Evolutionary conservation across 768 basidiomycete species (phyloP).

Genomic region (Podaxis rugospora): DNA sequence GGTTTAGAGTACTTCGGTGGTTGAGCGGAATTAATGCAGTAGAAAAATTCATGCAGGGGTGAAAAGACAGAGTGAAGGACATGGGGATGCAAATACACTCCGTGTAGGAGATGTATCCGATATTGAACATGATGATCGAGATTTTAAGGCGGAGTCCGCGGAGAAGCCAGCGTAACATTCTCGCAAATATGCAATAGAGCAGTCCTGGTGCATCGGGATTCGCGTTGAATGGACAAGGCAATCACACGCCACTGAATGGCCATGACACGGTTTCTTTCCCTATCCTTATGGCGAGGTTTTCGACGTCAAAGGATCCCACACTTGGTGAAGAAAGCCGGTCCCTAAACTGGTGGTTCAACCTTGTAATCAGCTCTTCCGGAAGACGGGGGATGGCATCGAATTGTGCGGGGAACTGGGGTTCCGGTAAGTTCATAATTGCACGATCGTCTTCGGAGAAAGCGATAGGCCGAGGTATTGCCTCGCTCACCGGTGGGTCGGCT

Average conservation of each 20-base stretch:
- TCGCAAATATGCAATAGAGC: background rate
- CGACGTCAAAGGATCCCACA: slow-evolving; percentile 48
- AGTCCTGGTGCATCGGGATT: background rate
- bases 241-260: slow-evolving; percentile 28
- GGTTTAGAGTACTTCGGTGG: background rate
- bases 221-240: slow-evolving; percentile 3
- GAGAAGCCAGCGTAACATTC: background rate
- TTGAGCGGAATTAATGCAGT: background rate
- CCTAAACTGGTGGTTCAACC: slow-evolving; percentile 48
- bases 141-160: background rate
- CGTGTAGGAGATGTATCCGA: background rate
- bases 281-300: slow-evolving; percentile 58
- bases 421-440: slow-evolving; percentile 11
- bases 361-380: slow-evolving; percentile 40
- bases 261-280: slow-evolving; percentile 61
- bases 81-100: background rate
- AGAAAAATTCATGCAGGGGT: background rate
- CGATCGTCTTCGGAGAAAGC: slow-evolving; percentile 12
- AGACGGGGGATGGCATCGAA: slow-evolving; percentile 51
- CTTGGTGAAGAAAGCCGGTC: slow-evolving; percentile 33
- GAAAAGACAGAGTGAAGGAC: background rate
- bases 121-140: background rate
- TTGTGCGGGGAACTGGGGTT: slow-evolving; percentile 13
- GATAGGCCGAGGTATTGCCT: slow-evolving; percentile 14
- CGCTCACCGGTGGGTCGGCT: slow-evolving; percentile 11